Base-by-base conservation (phyloP, 495 filamentous ascomycete species). In the Astrocystis sublimbata region DNA sequence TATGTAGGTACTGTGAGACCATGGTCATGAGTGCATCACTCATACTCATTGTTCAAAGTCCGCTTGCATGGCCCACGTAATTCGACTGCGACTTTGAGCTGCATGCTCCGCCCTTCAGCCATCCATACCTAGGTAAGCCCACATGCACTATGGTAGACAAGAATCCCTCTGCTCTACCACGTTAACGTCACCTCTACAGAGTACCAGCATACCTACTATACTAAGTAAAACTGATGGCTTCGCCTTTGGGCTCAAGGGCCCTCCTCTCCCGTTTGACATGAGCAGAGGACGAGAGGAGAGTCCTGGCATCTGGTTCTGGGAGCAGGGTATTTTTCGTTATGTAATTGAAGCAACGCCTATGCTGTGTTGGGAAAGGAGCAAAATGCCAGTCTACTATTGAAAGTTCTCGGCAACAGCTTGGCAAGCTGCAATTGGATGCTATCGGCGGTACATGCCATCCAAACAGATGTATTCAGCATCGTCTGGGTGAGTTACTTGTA, bases 11-110 rank as follows among this genome's bases (percentile, higher is more conserved):
- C n/a, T n/a, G n/a, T n/a, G 17, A 13, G 35, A 10, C 3, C 21
- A 7, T 49, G 38, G 56, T 59, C 42, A 59, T 59, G 13, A 10
- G 47, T 50, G 21, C 56, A 49, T 59, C 43, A 38, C 24, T 59
- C 43, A 38, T 17, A 10, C 23, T 59, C 43, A 40, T 36, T 15
- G 40, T 12, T 57, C 26, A 30, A 28, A 17, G 51, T 38, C 17
- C 31, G 33, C 19, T 38, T 21, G 33, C 46, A 23, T 49, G 46
- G 46, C 15, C 46, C 46, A 28, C 13, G 26, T 28, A 49, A 49
- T 30, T 17, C 1, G 15, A 30, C 24, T 26, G 46, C 24, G 30
- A 17, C 30, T 15, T 15, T 54, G 19, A 33, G 19, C 51, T 54
- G 13, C 51, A 54, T 54, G 21, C 19, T 54, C 50, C 9, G 10